Percentiles rank a stretch among this genome's conserved stretches.
Conservation (phyloP, 2,329 filamentous ascomycete genomes). For the Hypoxylon sp. region DNA sequence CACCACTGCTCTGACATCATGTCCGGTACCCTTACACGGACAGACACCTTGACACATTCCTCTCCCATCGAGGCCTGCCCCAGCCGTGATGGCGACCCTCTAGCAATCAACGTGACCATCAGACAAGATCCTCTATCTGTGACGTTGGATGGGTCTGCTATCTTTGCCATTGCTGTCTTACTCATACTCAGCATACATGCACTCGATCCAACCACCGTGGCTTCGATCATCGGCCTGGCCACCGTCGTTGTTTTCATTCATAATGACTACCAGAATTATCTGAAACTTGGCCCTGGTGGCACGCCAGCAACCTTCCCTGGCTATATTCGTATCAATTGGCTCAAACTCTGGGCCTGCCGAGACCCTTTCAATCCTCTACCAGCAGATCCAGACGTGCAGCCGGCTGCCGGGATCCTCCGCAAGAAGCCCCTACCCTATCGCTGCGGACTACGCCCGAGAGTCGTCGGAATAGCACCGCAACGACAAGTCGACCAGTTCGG, state of each 20-base stretch:
- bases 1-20: constrained; percentile 43
- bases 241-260: constrained; percentile 69
- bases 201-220: constrained; percentile 63
- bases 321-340: constrained; percentile 80
- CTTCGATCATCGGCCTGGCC: constrained; percentile 65
- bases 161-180: constrained; percentile 62
- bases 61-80: constrained; percentile 41
- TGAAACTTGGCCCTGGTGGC: constrained; percentile 84
- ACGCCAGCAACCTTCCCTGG: constrained; percentile 81
- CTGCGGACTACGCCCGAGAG: constrained; percentile 73
- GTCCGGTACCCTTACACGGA: constrained; percentile 50
- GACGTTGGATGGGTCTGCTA: constrained; percentile 66
- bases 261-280: constrained; percentile 82
- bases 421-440: constrained; percentile 71
- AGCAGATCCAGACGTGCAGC: constrained; percentile 66
- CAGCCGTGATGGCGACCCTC: constrained; percentile 38
- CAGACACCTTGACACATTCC: constrained; percentile 45
- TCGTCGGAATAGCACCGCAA: constrained; percentile 85
- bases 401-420: constrained; percentile 71
- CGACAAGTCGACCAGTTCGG: constrained; percentile 80
- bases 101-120: constrained; percentile 61
- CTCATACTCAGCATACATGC: constrained; percentile 69
- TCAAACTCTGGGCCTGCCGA: constrained; percentile 79
- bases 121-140: constrained; percentile 67
- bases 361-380: constrained; percentile 76